These are phyloP conservation scores for Termitomyces sp. DNA, from an alignment of 768 basidiomycete genomes.

Conservation along the genomic window DNA sequence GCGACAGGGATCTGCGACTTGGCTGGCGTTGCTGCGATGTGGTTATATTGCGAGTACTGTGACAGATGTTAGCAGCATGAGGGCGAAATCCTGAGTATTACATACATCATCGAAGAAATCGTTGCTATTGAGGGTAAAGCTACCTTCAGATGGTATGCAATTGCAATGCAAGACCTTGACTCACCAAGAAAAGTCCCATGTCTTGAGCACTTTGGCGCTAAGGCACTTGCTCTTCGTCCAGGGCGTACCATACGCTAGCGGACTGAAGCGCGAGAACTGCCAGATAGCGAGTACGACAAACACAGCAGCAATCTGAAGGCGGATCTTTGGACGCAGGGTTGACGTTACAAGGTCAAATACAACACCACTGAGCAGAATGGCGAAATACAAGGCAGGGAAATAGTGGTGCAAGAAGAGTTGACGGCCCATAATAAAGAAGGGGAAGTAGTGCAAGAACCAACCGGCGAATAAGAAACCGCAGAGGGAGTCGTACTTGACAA, in stretches of 20 bases:
- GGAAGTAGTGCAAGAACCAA: slow-evolving; percentile 91
- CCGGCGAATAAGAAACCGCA: slow-evolving; percentile 91
- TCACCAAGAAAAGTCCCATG: slow-evolving; percentile 95
- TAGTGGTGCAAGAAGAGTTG: slow-evolving; percentile 99
- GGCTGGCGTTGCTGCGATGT: slow-evolving; percentile 33
- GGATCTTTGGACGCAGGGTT: slow-evolving; percentile 65
- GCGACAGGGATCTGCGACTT: slow-evolving; percentile 34
- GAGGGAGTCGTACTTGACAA: slow-evolving; percentile 87
- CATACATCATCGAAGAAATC: slow-evolving; percentile 70
- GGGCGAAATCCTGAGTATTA: slow-evolving; percentile 3
- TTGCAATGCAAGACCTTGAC: slow-evolving; percentile 13
- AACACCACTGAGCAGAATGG: slow-evolving; percentile 71
- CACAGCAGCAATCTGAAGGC: slow-evolving; percentile 79
- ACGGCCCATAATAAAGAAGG: slow-evolving; percentile 96
- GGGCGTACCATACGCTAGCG: slow-evolving; percentile 75
- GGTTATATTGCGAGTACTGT: slow-evolving; percentile 57
- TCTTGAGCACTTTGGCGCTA: slow-evolving; percentile 80
- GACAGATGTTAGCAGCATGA: background rate
- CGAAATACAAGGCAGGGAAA: slow-evolving; percentile 93
- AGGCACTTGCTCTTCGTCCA: slow-evolving; percentile 86
- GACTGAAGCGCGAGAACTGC: slow-evolving; percentile 77
- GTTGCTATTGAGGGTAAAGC: slow-evolving; percentile 35
- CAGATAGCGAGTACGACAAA: slow-evolving; percentile 71
- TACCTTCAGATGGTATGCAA: background rate
- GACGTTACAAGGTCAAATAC: slow-evolving; percentile 88